Evolutionary conservation across 495 filamentous ascomycete genomes (phyloP), one percentile per base, ranked within the genome.

Genomic region (Recurvomyces mirabilis): DNA sequence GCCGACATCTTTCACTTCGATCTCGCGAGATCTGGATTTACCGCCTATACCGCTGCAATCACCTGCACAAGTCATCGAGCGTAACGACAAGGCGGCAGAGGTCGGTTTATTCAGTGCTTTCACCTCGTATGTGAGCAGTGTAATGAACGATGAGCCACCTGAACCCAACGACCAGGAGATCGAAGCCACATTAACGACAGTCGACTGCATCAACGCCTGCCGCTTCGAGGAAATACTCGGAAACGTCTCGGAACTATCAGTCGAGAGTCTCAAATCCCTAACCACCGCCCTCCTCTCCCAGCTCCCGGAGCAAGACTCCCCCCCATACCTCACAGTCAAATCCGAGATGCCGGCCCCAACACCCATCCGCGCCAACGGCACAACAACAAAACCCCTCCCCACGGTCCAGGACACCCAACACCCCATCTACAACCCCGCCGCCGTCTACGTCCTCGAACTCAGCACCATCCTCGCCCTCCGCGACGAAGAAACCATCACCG

Each of bases 121-220:
- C 46, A 87, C 88, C 1, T 93, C 84, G 4, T 96, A 95, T 51
- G 83, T 99, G 17, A 93, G 88, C n/a, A 95, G 87, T 59, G 95
- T 96, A 66, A 91, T 93, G 20, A 93, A 87, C 14, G 93, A 95
- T 58, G 91, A 99, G 52, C 91, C 91, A 9, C 91, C 91, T 5
- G 93, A 96, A 64, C 91, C 91, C 1, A 95, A 91, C 0, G 87
- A 94, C 43, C 91, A 96, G 56, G 91, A 99, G 60, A 69, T 99
- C 36, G 93, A 96, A 51, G 94, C 88, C 59, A 96, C 91, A 0
- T 64, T 96, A 13, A 87, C 82, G 59, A 89, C 93, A 0, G 87
- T 94, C 5, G 91, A 96, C 56, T 96, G 89, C 51, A 77, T 99
- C 28, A 87, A 87, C 46, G 78, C 83, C 23, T 96, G 93, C 62